Conservation (phyloP, 176 grass and related monocot genomes). For the Puya raimondii region DNA sequence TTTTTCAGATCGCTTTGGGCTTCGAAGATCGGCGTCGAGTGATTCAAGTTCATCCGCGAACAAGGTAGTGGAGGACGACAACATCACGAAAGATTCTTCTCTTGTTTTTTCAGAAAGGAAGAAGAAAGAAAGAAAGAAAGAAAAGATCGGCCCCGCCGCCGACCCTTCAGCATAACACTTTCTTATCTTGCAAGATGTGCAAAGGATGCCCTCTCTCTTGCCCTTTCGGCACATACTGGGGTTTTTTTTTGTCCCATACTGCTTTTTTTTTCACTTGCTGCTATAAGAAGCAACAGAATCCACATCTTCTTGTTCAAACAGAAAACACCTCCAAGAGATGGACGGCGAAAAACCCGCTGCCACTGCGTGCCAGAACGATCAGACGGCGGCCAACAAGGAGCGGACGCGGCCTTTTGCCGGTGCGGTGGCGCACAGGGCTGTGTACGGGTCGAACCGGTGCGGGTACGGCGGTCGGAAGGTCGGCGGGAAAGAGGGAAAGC, state of each 20-base stretch:
- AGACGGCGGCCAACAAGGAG: neutral
- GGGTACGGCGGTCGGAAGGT: neutral
- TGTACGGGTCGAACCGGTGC: neutral
- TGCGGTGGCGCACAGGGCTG: slow-evolving; percentile 1
- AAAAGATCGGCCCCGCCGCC: neutral
- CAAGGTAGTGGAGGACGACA: too few species aligned
- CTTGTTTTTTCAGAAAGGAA: too few species aligned
- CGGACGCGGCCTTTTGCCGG: neutral
- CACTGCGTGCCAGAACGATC: neutral
- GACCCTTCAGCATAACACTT: neutral
- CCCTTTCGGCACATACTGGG: neutral
- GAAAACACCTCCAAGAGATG: too few species aligned
- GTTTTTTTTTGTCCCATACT: neutral
- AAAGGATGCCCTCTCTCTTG: neutral
- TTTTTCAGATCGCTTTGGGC: too few species aligned
- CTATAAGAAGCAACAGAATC: too few species aligned
- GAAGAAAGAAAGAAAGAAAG: too few species aligned
- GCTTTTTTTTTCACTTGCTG: too few species aligned
- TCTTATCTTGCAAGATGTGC: neutral
- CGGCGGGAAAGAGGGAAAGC: neutral
- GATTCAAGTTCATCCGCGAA: too few species aligned
- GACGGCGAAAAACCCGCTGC: neutral
- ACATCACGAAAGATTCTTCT: too few species aligned
- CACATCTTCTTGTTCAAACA: too few species aligned
- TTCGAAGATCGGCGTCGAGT: too few species aligned